Evolutionary conservation across 2,329 filamentous ascomycete species (phyloP).

Genomic region (Balansia obtecta): DNA sequence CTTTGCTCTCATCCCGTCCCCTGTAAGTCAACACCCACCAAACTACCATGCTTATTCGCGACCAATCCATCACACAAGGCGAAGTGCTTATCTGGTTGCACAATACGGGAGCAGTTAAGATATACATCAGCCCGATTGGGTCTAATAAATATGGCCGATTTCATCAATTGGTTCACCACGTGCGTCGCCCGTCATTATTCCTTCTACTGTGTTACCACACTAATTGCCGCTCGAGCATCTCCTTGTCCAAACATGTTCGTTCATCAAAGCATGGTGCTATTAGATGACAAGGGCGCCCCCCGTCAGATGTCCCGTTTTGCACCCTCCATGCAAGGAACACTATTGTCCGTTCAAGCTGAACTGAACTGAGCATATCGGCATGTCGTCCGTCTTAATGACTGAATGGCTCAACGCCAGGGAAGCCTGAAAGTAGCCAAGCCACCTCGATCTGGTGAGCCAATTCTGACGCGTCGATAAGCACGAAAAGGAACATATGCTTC

Average conservation of each 20-base stretch:
- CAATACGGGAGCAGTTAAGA: not conserved
- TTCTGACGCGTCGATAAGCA: not conserved
- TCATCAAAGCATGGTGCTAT: not conserved
- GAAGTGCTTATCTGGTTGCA: not conserved
- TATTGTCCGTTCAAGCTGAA: not conserved
- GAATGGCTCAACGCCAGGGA: not conserved
- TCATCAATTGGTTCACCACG: conserved; percentile 1
- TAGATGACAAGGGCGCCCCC: not conserved
- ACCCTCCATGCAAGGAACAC: not conserved
- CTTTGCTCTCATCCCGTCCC: not conserved
- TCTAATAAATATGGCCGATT: not conserved
- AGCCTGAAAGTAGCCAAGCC: not conserved
- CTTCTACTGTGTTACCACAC: conserved; percentile 1
- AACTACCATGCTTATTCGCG: not conserved
- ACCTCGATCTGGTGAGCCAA: not conserved
- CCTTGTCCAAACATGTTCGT: not conserved
- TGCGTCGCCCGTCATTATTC: conserved; percentile 1
- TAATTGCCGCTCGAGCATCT: not conserved
- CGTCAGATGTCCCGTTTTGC: not conserved
- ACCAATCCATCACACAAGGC: not conserved
- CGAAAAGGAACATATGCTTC: not conserved
- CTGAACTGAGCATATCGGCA: not conserved
- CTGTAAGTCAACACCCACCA: not conserved
- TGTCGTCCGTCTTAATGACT: not conserved
- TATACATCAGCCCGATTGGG: not conserved